These are phyloP conservation scores for Hibiscus mutabilis DNA, from an alignment of 345 rosid species.

Conservation along the genomic window DNA sequence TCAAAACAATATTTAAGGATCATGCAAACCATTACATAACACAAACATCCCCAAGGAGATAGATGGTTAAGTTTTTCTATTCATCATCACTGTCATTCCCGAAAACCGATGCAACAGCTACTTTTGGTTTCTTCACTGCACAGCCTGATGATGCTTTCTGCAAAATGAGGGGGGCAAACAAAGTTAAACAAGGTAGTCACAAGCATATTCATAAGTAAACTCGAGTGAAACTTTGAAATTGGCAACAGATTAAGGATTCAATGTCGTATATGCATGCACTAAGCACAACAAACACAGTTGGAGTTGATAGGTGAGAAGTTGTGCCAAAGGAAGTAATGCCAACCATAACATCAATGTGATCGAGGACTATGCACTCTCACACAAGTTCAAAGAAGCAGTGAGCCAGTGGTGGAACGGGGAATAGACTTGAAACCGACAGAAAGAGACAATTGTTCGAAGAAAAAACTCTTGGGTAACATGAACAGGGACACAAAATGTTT, in stretches of 20 bases:
- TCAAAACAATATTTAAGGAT: too few species aligned
- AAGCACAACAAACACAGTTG: not conserved
- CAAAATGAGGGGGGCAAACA: not conserved
- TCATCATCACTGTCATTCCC: slow-evolving; percentile 67
- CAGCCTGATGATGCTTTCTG: slow-evolving; percentile 43
- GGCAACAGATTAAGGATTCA: not conserved
- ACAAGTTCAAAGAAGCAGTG: not conserved
- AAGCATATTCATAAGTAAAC: not conserved
- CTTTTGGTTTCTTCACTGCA: slow-evolving; percentile 62
- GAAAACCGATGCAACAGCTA: slow-evolving; percentile 61
- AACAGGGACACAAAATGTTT: not conserved
- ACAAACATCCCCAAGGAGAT: not conserved
- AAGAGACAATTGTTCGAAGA: not conserved
- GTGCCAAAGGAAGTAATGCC: not conserved
- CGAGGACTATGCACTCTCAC: not conserved
- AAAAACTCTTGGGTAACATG: not conserved
- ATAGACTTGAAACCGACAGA: not conserved
- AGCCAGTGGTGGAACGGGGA: not conserved
- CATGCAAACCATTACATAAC: not conserved
- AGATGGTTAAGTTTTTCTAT: not conserved
- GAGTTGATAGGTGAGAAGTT: not conserved
- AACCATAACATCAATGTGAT: not conserved
- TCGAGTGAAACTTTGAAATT: not conserved
- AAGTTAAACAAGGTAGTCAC: not conserved
- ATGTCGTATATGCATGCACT: not conserved